Conservation (phyloP, 164 flowering plant genomes). For the Protea cynaroides region DNA sequence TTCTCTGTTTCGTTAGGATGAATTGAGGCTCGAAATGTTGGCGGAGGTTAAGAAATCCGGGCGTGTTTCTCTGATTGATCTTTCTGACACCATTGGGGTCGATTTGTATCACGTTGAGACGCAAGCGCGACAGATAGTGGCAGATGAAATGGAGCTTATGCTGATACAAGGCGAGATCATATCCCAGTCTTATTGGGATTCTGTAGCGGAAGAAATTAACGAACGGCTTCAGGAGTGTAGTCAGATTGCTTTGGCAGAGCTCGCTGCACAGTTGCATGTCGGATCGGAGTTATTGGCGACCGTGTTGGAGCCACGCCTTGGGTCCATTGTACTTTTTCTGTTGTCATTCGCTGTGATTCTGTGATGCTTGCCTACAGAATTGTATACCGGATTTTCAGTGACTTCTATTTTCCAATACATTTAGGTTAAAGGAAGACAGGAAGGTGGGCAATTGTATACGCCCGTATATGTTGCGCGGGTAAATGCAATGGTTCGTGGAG, state of each 20-base stretch:
- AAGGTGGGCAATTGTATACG: conserved; percentile 95
- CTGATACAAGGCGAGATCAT: conserved; percentile 90
- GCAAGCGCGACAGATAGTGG: conserved; percentile 59
- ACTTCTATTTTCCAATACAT: not conserved
- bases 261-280: conserved; percentile 76
- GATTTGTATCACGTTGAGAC: conserved; percentile 92
- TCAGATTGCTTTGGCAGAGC: conserved; percentile 85
- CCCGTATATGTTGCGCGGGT: conserved; percentile 90
- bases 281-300: conserved; percentile 65
- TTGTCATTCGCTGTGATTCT: not conserved
- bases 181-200: conserved; percentile 82
- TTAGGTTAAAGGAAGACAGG: conserved; percentile 93
- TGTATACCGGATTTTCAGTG: not conserved
- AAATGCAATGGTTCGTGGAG: conserved; percentile 94
- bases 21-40: conserved; percentile 72
- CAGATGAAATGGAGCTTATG: conserved; percentile 51
- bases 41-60: conserved; percentile 56
- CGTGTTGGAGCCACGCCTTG: conserved; percentile 76
- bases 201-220: conserved; percentile 78
- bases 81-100: conserved; percentile 72
- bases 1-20: conserved; percentile 43
- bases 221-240: conserved; percentile 94
- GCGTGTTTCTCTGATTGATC: conserved; percentile 84
- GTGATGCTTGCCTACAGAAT: not conserved
- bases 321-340: conserved; percentile 45